These are phyloP conservation scores for Trametes cubensis DNA, from an alignment of 768 basidiomycete genomes.

Conservation along the genomic window DNA sequence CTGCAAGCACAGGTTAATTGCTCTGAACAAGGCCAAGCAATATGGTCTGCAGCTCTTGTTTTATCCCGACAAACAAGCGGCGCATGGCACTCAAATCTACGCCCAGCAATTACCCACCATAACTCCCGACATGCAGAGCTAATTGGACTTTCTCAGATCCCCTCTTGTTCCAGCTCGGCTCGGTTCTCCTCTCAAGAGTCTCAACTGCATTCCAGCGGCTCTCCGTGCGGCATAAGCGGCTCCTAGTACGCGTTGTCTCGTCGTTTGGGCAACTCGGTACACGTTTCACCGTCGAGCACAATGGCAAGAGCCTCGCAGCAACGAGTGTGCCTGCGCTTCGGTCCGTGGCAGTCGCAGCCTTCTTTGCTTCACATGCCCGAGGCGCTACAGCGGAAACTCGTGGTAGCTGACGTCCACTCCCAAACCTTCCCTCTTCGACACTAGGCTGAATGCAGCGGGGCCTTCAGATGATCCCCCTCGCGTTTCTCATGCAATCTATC, in stretches of 20 bases:
- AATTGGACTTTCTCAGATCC: background rate
- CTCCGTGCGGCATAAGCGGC: background rate
- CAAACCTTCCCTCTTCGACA: constrained; percentile 1
- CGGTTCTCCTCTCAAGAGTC: background rate
- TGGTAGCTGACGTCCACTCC: constrained; percentile 16
- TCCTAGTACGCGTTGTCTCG: background rate
- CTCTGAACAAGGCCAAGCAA: background rate
- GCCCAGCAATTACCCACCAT: background rate
- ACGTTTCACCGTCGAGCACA: constrained; percentile 2
- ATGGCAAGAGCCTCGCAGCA: background rate
- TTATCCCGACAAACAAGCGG: background rate
- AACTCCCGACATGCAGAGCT: background rate
- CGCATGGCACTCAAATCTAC: background rate
- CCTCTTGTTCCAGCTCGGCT: background rate
- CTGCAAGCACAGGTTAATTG: too few relatives aligned
- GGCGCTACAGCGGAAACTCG: constrained; percentile 13
- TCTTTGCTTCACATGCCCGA: constrained; percentile 3
- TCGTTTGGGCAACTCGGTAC: background rate
- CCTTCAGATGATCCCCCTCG: background rate
- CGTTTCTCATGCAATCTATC: constrained; percentile 6
- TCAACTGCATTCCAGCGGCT: background rate
- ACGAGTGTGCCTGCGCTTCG: background rate
- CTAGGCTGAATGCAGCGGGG: constrained; percentile 15
- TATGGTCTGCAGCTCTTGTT: background rate
- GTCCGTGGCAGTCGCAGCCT: background rate